Evolutionary conservation across 164 flowering plant species (phyloP).

Genomic region (Aristolochia fimbriata): DNA sequence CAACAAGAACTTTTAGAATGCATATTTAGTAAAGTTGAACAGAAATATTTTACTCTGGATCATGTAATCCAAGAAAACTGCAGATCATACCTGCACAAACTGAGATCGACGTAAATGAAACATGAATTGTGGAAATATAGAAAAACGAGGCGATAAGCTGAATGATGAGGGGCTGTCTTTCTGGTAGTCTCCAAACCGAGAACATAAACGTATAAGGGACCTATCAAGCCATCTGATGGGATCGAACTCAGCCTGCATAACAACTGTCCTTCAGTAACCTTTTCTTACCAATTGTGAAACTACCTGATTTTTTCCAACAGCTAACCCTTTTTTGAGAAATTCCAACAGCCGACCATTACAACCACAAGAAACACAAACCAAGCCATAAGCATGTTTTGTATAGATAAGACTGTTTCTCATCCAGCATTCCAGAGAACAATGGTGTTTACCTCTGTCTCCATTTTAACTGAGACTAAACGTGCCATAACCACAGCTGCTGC

Average conservation of each 20-base stretch:
- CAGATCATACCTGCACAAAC: slow-evolving; percentile 72
- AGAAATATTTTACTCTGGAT: too few species aligned
- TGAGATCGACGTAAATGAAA: slow-evolving; percentile 91
- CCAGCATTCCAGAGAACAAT: background rate
- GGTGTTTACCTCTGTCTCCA: slow-evolving; percentile 80
- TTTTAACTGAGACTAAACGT: slow-evolving; percentile 86
- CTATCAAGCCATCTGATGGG: slow-evolving; percentile 94
- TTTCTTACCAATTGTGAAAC: background rate
- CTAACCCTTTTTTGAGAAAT: background rate
- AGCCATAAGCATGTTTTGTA: background rate
- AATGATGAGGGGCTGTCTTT: slow-evolving; percentile 83
- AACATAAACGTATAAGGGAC: slow-evolving; percentile 74
- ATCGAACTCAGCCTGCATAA: slow-evolving; percentile 88
- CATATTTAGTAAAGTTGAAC: background rate
- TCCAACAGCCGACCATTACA: background rate
- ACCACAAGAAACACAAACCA: background rate
- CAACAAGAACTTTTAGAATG: too few species aligned
- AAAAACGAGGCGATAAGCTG: slow-evolving; percentile 75
- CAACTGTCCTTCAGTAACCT: slow-evolving; percentile 1
- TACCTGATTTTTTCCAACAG: too few species aligned
- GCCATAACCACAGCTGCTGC: slow-evolving; percentile 96
- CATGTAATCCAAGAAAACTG: background rate
- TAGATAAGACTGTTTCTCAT: background rate
- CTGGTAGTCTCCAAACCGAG: slow-evolving; percentile 90
- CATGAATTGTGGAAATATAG: slow-evolving; percentile 92